Percentiles rank a stretch among this genome's conserved stretches.
Evolutionary conservation across 1,284 basidiomycete genomes (phyloP).

Genomic region (Pseudozyma flocculosa): DNA sequence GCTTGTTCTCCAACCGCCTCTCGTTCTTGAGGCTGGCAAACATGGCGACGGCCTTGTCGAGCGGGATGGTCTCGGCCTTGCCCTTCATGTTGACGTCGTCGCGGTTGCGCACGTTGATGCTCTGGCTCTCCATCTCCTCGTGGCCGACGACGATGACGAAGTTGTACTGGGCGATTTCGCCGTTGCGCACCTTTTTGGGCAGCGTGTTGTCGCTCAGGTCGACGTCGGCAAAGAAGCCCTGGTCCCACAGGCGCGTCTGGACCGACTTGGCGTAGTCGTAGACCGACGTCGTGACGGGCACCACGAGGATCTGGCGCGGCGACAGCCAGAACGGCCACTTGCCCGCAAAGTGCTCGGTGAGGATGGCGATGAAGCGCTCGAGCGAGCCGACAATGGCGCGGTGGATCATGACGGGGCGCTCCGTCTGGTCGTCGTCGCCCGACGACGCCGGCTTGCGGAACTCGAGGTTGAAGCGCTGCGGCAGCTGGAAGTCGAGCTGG

Average conservation of each 20-base stretch:
- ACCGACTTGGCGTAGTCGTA: slow-evolving; percentile 86
- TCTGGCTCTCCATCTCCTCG: slow-evolving; percentile 77
- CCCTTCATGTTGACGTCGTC: slow-evolving; percentile 51
- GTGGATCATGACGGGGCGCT: slow-evolving; percentile 95
- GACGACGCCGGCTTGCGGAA: slow-evolving; percentile 68
- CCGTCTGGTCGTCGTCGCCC: slow-evolving; percentile 59
- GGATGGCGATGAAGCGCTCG: slow-evolving; percentile 94
- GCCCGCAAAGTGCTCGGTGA: slow-evolving; percentile 94
- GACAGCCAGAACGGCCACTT: slow-evolving; percentile 99
- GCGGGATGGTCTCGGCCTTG: slow-evolving; percentile 50
- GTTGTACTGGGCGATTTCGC: slow-evolving; percentile 68
- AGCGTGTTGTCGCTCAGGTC: slow-evolving; percentile 91
- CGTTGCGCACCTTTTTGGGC: slow-evolving; percentile 79
- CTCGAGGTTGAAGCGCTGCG: slow-evolving; percentile 93
- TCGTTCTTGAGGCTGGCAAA: slow-evolving; percentile 42
- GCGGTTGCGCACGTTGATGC: slow-evolving; percentile 89
- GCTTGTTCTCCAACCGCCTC: slow-evolving; percentile 43
- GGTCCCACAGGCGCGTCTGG: slow-evolving; percentile 67
- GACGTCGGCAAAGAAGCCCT: slow-evolving; percentile 84
- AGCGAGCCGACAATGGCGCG: slow-evolving; percentile 92
- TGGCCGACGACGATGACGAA: slow-evolving; percentile 96
- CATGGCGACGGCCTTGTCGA: slow-evolving; percentile 37
- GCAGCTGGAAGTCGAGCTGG: slow-evolving; percentile 98
- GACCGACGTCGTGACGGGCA: slow-evolving; percentile 85
- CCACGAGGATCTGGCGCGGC: slow-evolving; percentile 88